Base-by-base conservation (phyloP, 2,329 filamentous ascomycete species). In the Pseudomassariella vexata region DNA sequence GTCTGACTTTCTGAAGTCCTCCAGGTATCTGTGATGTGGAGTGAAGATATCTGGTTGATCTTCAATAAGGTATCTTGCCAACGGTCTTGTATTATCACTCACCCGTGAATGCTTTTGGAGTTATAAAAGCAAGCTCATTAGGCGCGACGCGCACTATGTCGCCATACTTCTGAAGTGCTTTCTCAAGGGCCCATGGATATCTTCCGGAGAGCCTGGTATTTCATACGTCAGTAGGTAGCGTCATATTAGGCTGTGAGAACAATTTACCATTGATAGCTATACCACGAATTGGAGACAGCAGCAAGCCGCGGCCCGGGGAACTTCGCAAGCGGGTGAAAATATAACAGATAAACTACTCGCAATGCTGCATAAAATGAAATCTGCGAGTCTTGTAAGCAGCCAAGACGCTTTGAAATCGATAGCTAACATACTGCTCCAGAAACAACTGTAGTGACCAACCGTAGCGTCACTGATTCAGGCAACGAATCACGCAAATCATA, bases 1-100 rank as follows among this genome's bases (percentile, higher is more conserved):
- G 19, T 46, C 31, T 7, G 42, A 46, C 34, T 46, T 46, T 11
- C 30, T 29, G 19, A 49, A 47, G 3, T 32, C 22, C 36, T 48
- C 44, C 5, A 40, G 29, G 9, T 34, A 30, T 9, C 37, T 39
- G 5, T 38, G 23, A 9, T 43, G 36, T 5, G 42, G 35, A 31
- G 34, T 30, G 15, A 46, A 45, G 5, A 45, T 42, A 19, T 48
- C 43, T 37, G n/a, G 20, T 14, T 6, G 7, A 14, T 17, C 7
- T 14, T 17, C 9, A 12, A 12, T 26, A 19, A n/a, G n/a, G n/a
- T n/a, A n/a, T n/a, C n/a, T n/a, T n/a, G n/a, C n/a, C n/a, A n/a
- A n/a, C n/a, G n/a, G 22, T 15, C 6, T n/a, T 6, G 16, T 25
- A 12, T 9, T 11, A 14, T 10, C 33, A 28, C 31, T 28, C 23